Evolutionary conservation across 176 grass and related monocot species (phyloP), one percentile per base, ranked within the genome.

Genomic region (Carex myosuroides): DNA sequence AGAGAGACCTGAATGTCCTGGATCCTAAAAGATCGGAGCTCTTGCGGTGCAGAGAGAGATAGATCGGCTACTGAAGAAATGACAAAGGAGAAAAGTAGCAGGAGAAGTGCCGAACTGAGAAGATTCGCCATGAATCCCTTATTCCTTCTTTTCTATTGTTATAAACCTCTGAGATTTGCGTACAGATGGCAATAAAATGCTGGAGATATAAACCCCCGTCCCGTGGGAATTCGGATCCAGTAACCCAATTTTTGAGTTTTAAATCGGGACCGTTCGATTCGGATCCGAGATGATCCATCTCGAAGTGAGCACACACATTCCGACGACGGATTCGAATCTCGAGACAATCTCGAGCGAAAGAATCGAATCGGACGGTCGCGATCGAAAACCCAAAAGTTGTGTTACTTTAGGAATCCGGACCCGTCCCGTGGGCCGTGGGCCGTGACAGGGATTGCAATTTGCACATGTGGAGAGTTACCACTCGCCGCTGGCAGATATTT

Each of bases 1-100:
- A 61, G 29, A 90, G 62, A n/a, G 44, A 74, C 82, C 71, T 84
- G 67, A 81, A 72, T 64, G 13, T 90, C 80, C 26, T 80, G 85
- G 85, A 84, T 84, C 56, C 64, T 80, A 63, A 90, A 90, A 41
- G 72, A 90, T 56, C 39, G 69, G 64, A 87, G 85, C 74, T 87
- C 80, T 18, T 24, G 80, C 3, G 88, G 88, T 46, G 82, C 37
- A 12, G 84, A 35, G 48, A 83, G 39, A 50, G 80, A 83, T 1
- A 83, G 8, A 83, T 66, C 61, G 8, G 80, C 33, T 48, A 65
- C 61, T 75, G 83, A 85, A 75, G 56, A 72, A 8, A 44, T 8
- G 3, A 84, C 41, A 59, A 56, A 66, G 81, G 41, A 71, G 65
- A 60, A 69, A 68, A 85, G 17, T 17, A 85, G 22, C 8, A 74